Evolutionary conservation across 2,329 filamentous ascomycete genomes (phyloP).

Genomic region (Waltergamsia citrina): DNA sequence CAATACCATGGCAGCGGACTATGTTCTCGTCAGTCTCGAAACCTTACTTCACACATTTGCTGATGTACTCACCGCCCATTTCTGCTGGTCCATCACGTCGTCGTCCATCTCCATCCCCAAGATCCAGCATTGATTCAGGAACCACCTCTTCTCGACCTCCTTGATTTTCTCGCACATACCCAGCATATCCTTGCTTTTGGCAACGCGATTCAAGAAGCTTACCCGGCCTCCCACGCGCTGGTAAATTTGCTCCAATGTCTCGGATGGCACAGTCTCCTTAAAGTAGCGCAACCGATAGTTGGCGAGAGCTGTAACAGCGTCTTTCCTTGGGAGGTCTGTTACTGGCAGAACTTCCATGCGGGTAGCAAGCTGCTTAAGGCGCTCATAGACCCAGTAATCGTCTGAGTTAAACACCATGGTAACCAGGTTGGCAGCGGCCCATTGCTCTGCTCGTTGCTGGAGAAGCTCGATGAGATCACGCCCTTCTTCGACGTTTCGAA

Average conservation of each 20-base stretch:
- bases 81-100: slow-evolving; percentile 97
- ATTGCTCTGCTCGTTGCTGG: slow-evolving; percentile 91
- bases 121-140: slow-evolving; percentile 68
- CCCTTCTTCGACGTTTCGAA: slow-evolving; percentile 89
- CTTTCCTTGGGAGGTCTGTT: slow-evolving; percentile 67
- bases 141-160: slow-evolving; percentile 64
- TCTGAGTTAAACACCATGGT: slow-evolving; percentile 94
- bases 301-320: slow-evolving; percentile 67
- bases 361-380: slow-evolving; percentile 83
- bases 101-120: slow-evolving; percentile 75
- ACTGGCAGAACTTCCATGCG: slow-evolving; percentile 91
- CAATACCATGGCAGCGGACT: slow-evolving; percentile 88
- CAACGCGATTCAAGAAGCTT: slow-evolving; percentile 80
- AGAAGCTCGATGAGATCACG: slow-evolving; percentile 87
- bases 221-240: slow-evolving; percentile 78
- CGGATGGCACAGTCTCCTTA: slow-evolving; percentile 43
- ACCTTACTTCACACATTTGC: not conserved
- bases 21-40: not conserved
- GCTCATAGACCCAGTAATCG: slow-evolving; percentile 97
- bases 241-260: slow-evolving; percentile 69
- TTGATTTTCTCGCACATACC: slow-evolving; percentile 66
- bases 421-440: slow-evolving; percentile 85
- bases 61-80: slow-evolving; percentile 65
- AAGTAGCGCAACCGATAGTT: slow-evolving; percentile 78
- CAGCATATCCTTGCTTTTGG: slow-evolving; percentile 77